Conservation (phyloP, 2,329 filamentous ascomycete genomes). For the Verticillium albo-atrum region DNA sequence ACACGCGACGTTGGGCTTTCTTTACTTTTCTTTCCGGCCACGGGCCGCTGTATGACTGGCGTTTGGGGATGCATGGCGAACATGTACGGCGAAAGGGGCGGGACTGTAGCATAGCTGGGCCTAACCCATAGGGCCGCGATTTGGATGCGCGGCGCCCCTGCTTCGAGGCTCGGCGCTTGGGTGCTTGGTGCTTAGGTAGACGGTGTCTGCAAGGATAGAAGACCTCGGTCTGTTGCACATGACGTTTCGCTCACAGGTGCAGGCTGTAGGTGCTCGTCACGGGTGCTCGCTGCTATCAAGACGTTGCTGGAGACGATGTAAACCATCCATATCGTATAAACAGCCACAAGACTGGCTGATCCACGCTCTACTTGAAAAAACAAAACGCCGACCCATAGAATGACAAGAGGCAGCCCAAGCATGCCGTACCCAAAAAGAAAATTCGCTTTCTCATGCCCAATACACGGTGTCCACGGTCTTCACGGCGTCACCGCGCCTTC, state of each 20-base stretch:
- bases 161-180: not conserved
- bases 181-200: not conserved
- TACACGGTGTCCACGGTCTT: not conserved
- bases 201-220: not conserved
- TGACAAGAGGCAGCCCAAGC: not conserved
- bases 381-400: not conserved
- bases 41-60: not conserved
- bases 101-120: not conserved
- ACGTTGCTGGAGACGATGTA: too few species aligned
- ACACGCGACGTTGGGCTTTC: not conserved
- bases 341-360: not conserved
- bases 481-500: not conserved
- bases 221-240: not conserved
- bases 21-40: not conserved
- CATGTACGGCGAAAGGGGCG: not conserved
- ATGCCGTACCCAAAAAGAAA: not conserved
- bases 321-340: not conserved
- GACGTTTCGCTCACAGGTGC: not conserved
- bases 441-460: not conserved
- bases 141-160: not conserved
- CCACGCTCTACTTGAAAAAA: not conserved
- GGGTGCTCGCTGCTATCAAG: too few species aligned
- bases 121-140: not conserved
- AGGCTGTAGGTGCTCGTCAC: too few species aligned
- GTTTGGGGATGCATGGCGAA: not conserved